Evolutionary conservation across 2,329 filamentous ascomycete genomes (phyloP).

Genomic region (Sclerotiophoma versabilis): DNA sequence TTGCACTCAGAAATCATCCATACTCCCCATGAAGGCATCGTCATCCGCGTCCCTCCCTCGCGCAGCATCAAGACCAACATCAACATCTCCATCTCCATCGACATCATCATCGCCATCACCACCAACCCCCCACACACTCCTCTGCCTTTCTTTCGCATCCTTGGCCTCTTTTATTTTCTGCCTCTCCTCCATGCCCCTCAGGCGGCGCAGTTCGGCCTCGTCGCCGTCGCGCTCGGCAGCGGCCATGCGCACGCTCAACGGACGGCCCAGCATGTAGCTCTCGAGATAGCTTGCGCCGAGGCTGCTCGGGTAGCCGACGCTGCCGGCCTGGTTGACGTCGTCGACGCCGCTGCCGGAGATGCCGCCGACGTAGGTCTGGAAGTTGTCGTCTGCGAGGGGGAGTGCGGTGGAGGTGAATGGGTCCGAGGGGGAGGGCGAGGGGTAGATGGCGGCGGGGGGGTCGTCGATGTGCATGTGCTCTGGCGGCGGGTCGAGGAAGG

Average conservation of each 20-base stretch:
- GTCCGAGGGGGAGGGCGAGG: constrained; percentile 15
- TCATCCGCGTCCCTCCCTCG: constrained; percentile 21
- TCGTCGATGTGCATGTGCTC: constrained; percentile 22
- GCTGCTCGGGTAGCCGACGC: constrained; percentile 44
- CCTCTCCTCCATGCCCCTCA: constrained; percentile 13
- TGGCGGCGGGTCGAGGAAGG: constrained; percentile 38
- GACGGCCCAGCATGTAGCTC: constrained; percentile 47
- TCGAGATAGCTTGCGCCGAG: constrained; percentile 49
- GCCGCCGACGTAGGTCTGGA: constrained; percentile 47
- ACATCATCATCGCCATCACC: constrained; percentile 2
- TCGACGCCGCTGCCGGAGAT: constrained; percentile 43
- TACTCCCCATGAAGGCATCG: constrained; percentile 41
- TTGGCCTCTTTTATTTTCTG: constrained; percentile 14
- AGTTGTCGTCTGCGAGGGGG: constrained; percentile 27
- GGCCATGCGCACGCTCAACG: constrained; percentile 45
- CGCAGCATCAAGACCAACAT: no score
- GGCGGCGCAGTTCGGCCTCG: not conserved
- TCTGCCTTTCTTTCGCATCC: constrained; percentile 1
- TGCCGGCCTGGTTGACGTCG: constrained; percentile 44
- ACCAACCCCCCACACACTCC: constrained; percentile 6
- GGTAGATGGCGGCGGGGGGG: constrained; percentile 34
- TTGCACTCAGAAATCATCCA: constrained; percentile 42
- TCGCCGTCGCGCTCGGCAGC: constrained; percentile 41
- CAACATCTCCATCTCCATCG: constrained; percentile 8
- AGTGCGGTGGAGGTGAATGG: not conserved